phyloP scores from a whole-genome alignment of 2,329 filamentous ascomycete species.

The Thyridium curvatum region DNA sequence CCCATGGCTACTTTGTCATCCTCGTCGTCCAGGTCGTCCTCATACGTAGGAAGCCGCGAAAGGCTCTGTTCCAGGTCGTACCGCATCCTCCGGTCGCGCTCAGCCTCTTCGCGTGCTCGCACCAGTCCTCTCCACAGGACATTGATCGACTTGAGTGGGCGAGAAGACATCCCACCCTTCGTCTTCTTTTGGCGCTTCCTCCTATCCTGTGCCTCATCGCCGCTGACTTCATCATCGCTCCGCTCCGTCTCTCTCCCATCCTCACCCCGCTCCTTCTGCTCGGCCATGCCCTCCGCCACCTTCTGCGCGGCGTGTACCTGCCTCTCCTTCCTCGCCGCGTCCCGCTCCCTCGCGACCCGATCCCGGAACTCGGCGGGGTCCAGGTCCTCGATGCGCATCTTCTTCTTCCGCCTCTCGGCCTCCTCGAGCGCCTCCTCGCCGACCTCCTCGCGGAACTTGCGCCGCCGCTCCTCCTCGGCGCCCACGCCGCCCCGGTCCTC shows the following conservation, averaged over 20 bases:
- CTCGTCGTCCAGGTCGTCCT: conserved; percentile 62
- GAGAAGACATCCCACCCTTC: conserved; percentile 28
- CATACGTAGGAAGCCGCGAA: conserved; percentile 56
- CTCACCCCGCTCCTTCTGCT: conserved; percentile 31
- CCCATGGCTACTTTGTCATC: conserved; percentile 68
- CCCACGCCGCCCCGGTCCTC: conserved; percentile 80
- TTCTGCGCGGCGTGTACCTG: conserved; percentile 74
- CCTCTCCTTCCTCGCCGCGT: conserved; percentile 61
- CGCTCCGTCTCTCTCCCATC: conserved; percentile 16
- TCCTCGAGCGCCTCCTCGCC: conserved; percentile 15
- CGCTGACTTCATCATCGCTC: conserved; percentile 6
- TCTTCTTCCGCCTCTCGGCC: conserved; percentile 44
- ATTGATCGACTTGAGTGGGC: conserved; percentile 61
- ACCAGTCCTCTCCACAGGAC: conserved; percentile 75
- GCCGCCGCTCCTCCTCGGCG: conserved; percentile 74
- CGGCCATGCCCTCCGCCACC: conserved; percentile 71
- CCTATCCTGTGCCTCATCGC: background rate
- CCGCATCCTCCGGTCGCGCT: conserved; percentile 59
- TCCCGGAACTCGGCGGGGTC: conserved; percentile 69
- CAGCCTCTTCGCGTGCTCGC: conserved; percentile 61
- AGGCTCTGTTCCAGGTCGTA: conserved; percentile 62
- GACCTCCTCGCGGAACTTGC: conserved; percentile 59
- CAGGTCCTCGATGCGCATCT: conserved; percentile 54
- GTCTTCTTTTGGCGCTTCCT: conserved; percentile 13
- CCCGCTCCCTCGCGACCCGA: conserved; percentile 62